Conservation (phyloP, 495 filamentous ascomycete species). For the Penicillium turbatum region DNA sequence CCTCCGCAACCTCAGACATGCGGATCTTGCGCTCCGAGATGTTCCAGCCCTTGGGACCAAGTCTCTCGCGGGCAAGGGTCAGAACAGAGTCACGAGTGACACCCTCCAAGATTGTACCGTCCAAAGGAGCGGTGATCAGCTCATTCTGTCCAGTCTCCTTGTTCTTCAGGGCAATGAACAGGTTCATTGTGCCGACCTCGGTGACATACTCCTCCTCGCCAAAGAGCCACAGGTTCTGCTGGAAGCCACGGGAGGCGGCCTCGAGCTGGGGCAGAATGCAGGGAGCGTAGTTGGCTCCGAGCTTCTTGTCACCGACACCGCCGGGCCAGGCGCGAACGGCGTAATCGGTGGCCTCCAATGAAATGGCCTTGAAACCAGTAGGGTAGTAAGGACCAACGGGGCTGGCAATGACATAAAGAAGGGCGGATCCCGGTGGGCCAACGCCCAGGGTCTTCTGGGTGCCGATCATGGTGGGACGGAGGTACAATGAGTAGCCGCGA, state of each 20-base stretch:
- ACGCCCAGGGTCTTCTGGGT: constrained; percentile 92
- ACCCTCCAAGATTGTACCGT: constrained; percentile 95
- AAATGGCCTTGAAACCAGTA: constrained; percentile 94
- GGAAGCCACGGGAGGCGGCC: constrained; percentile 83
- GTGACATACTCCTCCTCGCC: constrained; percentile 91
- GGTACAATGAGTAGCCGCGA: constrained; percentile 87
- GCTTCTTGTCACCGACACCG: constrained; percentile 94
- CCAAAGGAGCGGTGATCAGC: constrained; percentile 85
- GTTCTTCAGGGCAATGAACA: constrained; percentile 78
- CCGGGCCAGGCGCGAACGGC: constrained; percentile 97
- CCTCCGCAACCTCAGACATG: constrained; percentile 76
- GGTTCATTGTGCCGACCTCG: constrained; percentile 97
- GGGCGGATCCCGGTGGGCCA: constrained; percentile 80
- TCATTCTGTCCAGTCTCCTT: constrained; percentile 83
- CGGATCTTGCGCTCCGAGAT: constrained; percentile 84
- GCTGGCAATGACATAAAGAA: constrained; percentile 91
- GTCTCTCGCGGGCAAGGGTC: constrained; percentile 72
- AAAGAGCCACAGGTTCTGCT: constrained; percentile 98
- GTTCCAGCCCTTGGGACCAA: constrained; percentile 81
- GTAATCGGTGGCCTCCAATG: constrained; percentile 87
- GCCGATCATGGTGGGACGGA: constrained; percentile 94
- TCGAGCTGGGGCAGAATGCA: constrained; percentile 91
- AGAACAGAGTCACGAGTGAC: constrained; percentile 89
- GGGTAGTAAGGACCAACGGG: constrained; percentile 98
- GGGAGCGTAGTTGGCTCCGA: constrained; percentile 96